Evolutionary conservation across 352 stramenopile species (phyloP).

Genomic region (Lagenidium giganteum): DNA sequence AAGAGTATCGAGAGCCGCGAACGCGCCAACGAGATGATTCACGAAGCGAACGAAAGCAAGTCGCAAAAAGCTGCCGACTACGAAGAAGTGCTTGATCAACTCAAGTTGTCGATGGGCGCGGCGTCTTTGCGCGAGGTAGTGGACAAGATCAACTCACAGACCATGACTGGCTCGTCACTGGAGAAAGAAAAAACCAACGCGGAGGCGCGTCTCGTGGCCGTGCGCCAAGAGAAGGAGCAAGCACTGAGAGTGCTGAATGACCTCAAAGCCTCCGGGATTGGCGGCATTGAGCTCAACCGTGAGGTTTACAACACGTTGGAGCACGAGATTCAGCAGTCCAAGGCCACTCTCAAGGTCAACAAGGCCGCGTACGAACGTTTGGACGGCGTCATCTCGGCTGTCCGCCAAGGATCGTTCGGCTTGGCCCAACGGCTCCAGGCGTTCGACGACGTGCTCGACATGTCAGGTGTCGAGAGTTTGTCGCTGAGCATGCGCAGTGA

Average conservation of each 20-base stretch:
- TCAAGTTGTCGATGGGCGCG: conserved; percentile 65
- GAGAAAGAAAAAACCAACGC: conserved; percentile 71
- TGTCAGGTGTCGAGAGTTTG: conserved; percentile 1
- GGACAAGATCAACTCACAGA: conserved; percentile 65
- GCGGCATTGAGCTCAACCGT: conserved; percentile 70
- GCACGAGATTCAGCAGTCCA: conserved; percentile 68
- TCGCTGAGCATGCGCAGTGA: conserved; percentile 19
- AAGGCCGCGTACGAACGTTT: conserved; percentile 71
- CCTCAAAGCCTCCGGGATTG: conserved; percentile 74
- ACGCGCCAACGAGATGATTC: conserved; percentile 54
- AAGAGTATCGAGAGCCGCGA: conserved; percentile 61
- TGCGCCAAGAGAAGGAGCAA: conserved; percentile 62
- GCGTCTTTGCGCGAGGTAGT: conserved; percentile 49
- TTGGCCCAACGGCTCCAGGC: conserved; percentile 55
- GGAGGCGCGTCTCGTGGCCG: conserved; percentile 42
- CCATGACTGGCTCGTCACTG: conserved; percentile 46
- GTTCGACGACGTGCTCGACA: conserved; percentile 69
- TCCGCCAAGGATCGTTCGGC: conserved; percentile 70
- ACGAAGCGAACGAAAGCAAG: conserved; percentile 59
- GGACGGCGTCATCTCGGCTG: conserved; percentile 64
- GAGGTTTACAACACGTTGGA: conserved; percentile 80
- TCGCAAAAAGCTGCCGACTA: conserved; percentile 68
- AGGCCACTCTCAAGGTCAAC: conserved; percentile 69
- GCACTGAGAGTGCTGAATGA: conserved; percentile 59
- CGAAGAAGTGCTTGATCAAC: conserved; percentile 50